Percentiles rank a stretch among this genome's conserved stretches.
These are phyloP conservation scores for Chimonanthus salicifolius DNA, from an alignment of 164 flowering plant species.

Conservation along the genomic window DNA sequence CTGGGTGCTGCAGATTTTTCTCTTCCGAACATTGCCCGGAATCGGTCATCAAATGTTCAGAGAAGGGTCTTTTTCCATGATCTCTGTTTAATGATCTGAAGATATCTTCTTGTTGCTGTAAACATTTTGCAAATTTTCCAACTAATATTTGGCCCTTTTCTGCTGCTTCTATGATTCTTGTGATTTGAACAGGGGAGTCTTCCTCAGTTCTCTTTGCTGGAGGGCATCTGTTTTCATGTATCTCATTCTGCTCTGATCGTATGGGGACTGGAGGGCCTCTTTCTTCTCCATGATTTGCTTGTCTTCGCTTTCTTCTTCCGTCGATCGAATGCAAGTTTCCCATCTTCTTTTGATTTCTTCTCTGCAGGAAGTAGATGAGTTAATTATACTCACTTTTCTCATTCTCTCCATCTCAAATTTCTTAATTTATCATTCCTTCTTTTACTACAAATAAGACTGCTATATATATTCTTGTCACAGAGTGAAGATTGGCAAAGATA, in stretches of 20 bases:
- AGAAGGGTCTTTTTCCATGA: not conserved
- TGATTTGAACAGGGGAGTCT: not conserved
- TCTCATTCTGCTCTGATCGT: not conserved
- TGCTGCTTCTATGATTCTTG: not conserved
- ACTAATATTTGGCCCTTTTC: conserved; percentile 7
- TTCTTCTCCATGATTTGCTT: not conserved
- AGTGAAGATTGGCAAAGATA: no score
- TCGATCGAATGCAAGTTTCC: not conserved
- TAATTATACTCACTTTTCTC: no score
- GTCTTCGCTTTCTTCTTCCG: not conserved
- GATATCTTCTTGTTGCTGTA: conserved; percentile 8
- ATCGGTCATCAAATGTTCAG: not conserved
- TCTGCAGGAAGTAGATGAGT: not conserved
- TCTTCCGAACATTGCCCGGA: not conserved
- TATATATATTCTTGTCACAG: no score
- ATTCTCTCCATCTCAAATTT: no score
- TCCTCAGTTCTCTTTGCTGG: not conserved
- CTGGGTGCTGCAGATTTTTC: not conserved
- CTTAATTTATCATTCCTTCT: no score
- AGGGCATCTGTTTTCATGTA: not conserved
- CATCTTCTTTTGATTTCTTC: not conserved
- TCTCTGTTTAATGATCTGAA: not conserved
- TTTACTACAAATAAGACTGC: no score
- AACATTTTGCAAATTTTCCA: not conserved
- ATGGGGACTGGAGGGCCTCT: no score